Evolutionary conservation across 306 rosid species (phyloP).

Genomic region (Amphicarpaea edgeworthii): DNA sequence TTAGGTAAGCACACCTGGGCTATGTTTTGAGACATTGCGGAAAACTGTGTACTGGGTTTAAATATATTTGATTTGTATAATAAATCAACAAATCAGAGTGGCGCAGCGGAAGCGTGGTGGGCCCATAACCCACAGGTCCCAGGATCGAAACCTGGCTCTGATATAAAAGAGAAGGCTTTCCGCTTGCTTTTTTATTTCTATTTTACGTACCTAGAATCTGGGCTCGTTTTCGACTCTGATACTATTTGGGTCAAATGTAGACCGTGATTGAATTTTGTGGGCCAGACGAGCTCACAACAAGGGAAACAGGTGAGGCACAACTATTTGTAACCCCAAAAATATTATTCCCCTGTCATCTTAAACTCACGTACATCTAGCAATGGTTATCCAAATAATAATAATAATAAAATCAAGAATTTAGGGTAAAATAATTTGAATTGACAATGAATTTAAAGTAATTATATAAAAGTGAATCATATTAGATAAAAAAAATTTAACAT

Average conservation of each 20-base stretch:
- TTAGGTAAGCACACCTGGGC: no score
- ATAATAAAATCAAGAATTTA: background rate
- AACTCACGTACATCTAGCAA: no score
- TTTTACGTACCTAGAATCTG: background rate
- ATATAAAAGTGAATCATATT: no score
- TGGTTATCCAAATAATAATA: no score
- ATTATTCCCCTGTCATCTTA: background rate
- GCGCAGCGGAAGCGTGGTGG: constrained; percentile 88
- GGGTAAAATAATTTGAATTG: no score
- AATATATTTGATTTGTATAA: background rate
- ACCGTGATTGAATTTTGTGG: background rate
- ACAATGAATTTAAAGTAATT: no score
- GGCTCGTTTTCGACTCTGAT: background rate
- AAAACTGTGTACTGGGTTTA: background rate
- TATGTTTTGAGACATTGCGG: no score
- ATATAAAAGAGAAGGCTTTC: constrained; percentile 47
- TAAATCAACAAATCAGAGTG: constrained; percentile 58
- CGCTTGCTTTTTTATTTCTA: accelerated
- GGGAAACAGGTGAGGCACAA: constrained; percentile 10
- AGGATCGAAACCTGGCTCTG: constrained; percentile 86
- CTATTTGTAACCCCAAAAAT: background rate
- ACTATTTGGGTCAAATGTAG: constrained; percentile 4
- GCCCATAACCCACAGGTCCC: constrained; percentile 84
- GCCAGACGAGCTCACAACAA: background rate
- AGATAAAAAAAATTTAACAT: background rate